Evolutionary conservation across 306 rosid species (phyloP), one percentile per base, ranked within the genome.

Genomic region (Citrullus amarus): DNA sequence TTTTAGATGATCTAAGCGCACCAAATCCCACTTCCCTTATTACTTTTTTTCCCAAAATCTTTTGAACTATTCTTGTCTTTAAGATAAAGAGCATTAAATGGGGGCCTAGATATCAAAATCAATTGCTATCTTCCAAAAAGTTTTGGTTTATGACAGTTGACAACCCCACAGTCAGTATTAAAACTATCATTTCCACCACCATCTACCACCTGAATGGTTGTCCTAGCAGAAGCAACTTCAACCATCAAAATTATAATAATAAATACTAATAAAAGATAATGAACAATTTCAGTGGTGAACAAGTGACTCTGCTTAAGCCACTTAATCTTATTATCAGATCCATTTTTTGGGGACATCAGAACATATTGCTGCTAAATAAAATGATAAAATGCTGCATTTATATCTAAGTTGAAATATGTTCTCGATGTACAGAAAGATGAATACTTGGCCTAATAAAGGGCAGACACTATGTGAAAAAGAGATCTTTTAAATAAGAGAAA

Each of bases 401-500:
- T 51, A 18, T 51, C 77, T 50, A 30, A 48, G 77, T 25, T 74
- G 63, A 28, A 74, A 53, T 36, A 18, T 10, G 78, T 57, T 74
- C 54, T 16, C 62, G 34, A 16, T 54, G 62, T 50, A 74, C 46
- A 55, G 32, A 53, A 54, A 74, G 17, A 74, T 74, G 41, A 9
- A 54, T 34, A 59, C 30, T 76, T 75, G 68, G 79, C 79, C 79
- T 76, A 18, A 59, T 22, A 39, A n/a, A 16, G 85, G 76, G 78
- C 62, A 30, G 51, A 75, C 84, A 83, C 80, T 53, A 78, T 81
- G 80, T 80, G 81, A 76, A 41, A 61, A 41, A 22, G 62, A 67
- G 75, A 59, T 78, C 61, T n/a, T 36, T 55, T 11, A 18, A 69
- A 61, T 8, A 32, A 32, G 14, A 61, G 56, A 54, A 78, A 55